phyloP scores from a whole-genome alignment of 2,329 filamentous ascomycete genomes.

The Aspergillus tamarii region DNA sequence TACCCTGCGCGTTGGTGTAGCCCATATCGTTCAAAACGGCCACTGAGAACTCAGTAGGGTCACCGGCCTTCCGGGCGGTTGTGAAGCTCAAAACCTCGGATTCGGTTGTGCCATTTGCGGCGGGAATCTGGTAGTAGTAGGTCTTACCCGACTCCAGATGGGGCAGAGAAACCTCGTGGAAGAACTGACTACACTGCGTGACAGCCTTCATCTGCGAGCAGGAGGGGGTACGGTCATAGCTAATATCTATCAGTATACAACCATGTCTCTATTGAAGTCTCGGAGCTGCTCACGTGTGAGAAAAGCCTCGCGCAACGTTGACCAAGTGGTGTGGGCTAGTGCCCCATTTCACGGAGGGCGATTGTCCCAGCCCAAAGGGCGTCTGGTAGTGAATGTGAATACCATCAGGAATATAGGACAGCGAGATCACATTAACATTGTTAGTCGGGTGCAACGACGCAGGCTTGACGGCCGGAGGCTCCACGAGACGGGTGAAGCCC shows the following conservation, averaged over 20 bases:
- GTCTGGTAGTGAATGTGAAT: slow-evolving; percentile 60
- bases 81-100: slow-evolving; percentile 53
- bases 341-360: slow-evolving; percentile 52
- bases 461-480: slow-evolving; percentile 55
- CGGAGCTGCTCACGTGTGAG: slow-evolving; percentile 42
- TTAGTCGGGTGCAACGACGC: slow-evolving; percentile 49
- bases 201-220: slow-evolving; percentile 49
- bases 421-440: slow-evolving; percentile 57
- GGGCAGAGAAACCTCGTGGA: slow-evolving; percentile 54
- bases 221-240: slow-evolving; percentile 55
- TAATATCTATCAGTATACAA: slow-evolving; percentile 18
- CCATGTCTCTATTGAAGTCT: too few species aligned
- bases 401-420: slow-evolving; percentile 53
- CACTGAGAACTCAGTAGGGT: slow-evolving; percentile 46
- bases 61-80: slow-evolving; percentile 50
- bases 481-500: slow-evolving; percentile 55
- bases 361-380: slow-evolving; percentile 54
- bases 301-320: slow-evolving; percentile 42
- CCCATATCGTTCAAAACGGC: slow-evolving; percentile 59
- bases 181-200: slow-evolving; percentile 57
- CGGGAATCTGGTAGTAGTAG: slow-evolving; percentile 56
- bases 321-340: slow-evolving; percentile 35
- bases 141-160: slow-evolving; percentile 48
- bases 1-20: slow-evolving; percentile 56
- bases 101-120: slow-evolving; percentile 54